A percentile compares a stretch with the other conserved stretches of the same genome.
Evolutionary conservation across 257 asterid genomes (phyloP).

Genomic region (Henckelia pumila): DNA sequence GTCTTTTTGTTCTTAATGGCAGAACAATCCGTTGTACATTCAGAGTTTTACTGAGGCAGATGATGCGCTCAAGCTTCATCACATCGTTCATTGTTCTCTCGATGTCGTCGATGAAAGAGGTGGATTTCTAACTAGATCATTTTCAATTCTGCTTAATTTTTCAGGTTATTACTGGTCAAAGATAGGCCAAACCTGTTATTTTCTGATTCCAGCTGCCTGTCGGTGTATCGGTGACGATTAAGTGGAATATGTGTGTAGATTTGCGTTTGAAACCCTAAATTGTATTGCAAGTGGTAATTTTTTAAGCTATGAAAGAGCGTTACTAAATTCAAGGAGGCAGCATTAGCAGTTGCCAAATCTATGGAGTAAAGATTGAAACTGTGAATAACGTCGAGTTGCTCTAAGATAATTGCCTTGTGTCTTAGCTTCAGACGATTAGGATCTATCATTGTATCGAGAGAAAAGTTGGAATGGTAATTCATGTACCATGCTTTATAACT

Average conservation of each 20-base stretch:
- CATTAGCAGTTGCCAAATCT: neutral
- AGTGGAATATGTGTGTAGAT: slow-evolving; percentile 4
- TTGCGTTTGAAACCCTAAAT: slow-evolving; percentile 20
- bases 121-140: slow-evolving; percentile 19
- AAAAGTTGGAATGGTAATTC: neutral
- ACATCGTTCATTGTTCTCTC: slow-evolving; percentile 95
- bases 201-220: neutral
- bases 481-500: neutral
- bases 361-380: neutral
- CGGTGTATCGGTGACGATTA: neutral
- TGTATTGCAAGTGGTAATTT: slow-evolving; percentile 8
- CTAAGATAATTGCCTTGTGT: neutral
- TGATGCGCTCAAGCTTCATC: slow-evolving; percentile 96
- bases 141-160: slow-evolving; percentile 9
- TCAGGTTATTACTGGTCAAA: neutral
- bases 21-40: slow-evolving; percentile 93
- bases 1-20: slow-evolving; percentile 30
- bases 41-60: slow-evolving; percentile 94
- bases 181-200: neutral
- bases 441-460: neutral
- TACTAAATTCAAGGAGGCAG: neutral
- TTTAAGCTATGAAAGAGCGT: neutral
- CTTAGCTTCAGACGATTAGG: neutral
- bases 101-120: slow-evolving; percentile 98
- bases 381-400: slow-evolving; percentile 4